phyloP scores from a whole-genome alignment of 768 basidiomycete genomes.

The Pleurotus tuoliensis region DNA sequence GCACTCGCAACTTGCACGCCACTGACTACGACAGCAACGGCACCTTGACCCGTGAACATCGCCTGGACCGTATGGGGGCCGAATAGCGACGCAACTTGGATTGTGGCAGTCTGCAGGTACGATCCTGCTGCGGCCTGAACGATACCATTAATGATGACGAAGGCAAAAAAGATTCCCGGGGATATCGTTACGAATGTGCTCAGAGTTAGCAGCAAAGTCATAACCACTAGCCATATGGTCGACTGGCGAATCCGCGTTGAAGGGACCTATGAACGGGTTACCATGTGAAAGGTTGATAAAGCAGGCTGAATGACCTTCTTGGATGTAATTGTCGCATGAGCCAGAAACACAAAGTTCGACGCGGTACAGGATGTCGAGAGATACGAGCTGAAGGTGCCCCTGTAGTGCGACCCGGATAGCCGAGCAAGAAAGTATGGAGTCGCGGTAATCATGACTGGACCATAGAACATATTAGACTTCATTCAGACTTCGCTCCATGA shows the following conservation, averaged over 20 bases:
- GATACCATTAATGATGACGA: constrained; percentile 59
- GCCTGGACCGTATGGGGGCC: constrained; percentile 70
- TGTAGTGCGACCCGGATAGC: constrained; percentile 54
- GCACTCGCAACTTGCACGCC: constrained; percentile 70
- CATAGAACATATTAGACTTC: neutral
- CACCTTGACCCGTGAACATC: constrained; percentile 82
- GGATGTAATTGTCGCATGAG: constrained; percentile 67
- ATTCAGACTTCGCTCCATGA: neutral
- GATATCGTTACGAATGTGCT: constrained; percentile 59
- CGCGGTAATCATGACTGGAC: constrained; percentile 80
- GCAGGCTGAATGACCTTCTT: constrained; percentile 50
- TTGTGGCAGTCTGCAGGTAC: constrained; percentile 73
- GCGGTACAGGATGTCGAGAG: constrained; percentile 61
- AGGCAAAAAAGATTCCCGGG: constrained; percentile 56
- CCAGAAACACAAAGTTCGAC: constrained; percentile 65
- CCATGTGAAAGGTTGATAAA: neutral
- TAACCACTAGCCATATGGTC: constrained; percentile 45
- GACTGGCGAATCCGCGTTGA: constrained; percentile 53
- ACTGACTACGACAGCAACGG: constrained; percentile 79
- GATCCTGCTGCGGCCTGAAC: constrained; percentile 59
- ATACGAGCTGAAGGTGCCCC: constrained; percentile 61
- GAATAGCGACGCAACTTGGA: constrained; percentile 79
- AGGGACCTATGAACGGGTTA: constrained; percentile 41
- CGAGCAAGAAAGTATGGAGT: constrained; percentile 78
- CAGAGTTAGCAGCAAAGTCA: constrained; percentile 57